phyloP scores from a whole-genome alignment of 768 basidiomycete species.

The Lactifluus rugatus region DNA sequence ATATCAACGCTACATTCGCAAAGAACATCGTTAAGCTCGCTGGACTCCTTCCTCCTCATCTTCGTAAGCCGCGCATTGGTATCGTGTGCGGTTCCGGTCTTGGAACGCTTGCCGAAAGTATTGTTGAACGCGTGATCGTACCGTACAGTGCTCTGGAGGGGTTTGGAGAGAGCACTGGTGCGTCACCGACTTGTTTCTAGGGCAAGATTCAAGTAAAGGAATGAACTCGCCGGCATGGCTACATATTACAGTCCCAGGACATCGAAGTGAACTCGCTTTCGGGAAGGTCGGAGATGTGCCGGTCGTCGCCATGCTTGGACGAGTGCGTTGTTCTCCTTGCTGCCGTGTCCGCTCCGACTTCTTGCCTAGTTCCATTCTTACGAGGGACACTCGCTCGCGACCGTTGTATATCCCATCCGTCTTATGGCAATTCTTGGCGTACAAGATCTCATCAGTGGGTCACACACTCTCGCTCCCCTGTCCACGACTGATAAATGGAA shows the following conservation, averaged over 20 bases:
- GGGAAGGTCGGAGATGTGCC: constrained; percentile 68
- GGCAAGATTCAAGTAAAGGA: not conserved
- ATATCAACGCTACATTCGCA: constrained; percentile 21
- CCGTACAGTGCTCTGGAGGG: constrained; percentile 63
- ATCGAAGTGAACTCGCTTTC: constrained; percentile 72
- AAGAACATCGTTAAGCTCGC: constrained; percentile 25
- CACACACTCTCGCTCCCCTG: not conserved
- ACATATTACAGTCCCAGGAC: constrained; percentile 53
- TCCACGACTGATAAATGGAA: not conserved
- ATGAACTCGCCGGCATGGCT: not conserved
- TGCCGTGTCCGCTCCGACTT: not conserved
- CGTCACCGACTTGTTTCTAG: not conserved
- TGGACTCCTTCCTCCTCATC: constrained; percentile 26
- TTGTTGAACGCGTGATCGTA: constrained; percentile 49
- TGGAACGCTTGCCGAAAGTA: constrained; percentile 55
- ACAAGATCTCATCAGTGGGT: constrained; percentile 63
- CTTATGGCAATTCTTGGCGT: constrained; percentile 72
- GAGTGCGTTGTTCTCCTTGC: constrained; percentile 37
- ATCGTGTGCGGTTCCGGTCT: constrained; percentile 86
- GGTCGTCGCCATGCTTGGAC: constrained; percentile 83
- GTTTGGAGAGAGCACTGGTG: constrained; percentile 71
- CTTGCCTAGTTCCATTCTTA: constrained; percentile 66
- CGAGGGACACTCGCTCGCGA: constrained; percentile 65
- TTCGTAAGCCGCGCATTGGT: constrained; percentile 56
- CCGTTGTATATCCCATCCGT: constrained; percentile 70